phyloP scores from a whole-genome alignment of 495 filamentous ascomycete species.

The Hypoxylon perforatum region DNA sequence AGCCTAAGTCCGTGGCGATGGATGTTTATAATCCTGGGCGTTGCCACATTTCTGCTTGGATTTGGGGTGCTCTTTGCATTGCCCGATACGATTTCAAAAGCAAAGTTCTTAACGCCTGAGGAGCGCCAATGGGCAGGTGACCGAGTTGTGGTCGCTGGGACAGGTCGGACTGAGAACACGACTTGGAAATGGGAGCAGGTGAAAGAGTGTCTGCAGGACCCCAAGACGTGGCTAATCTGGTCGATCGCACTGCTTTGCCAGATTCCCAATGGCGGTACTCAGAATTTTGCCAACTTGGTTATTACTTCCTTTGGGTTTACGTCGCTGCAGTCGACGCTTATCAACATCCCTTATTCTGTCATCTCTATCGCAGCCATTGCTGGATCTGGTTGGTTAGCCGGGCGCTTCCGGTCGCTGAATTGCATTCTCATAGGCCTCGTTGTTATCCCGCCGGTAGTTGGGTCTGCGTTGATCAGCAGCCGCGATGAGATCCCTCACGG shows the following conservation, averaged over 20 bases:
- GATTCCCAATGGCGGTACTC: conserved; percentile 59
- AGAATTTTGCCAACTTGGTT: conserved; percentile 55
- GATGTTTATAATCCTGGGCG: conserved; percentile 52
- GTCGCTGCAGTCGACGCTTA: conserved; percentile 49
- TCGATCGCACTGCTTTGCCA: conserved; percentile 52
- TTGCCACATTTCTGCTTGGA: conserved; percentile 46
- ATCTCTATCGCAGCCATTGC: conserved; percentile 48
- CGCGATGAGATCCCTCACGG: conserved; percentile 41
- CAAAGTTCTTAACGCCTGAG: conserved; percentile 43
- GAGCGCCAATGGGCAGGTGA: conserved; percentile 48
- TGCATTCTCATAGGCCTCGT: conserved; percentile 51
- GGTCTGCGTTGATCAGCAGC: conserved; percentile 52
- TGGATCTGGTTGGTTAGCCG: conserved; percentile 52
- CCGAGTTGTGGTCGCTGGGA: conserved; percentile 50
- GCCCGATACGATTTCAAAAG: conserved; percentile 45
- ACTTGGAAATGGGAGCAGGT: conserved; percentile 51
- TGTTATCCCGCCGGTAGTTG: conserved; percentile 53
- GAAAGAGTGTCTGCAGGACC: conserved; percentile 52
- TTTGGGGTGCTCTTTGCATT: conserved; percentile 46
- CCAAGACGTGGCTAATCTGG: conserved; percentile 58
- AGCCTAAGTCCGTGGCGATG: conserved; percentile 47
- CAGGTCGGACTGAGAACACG: conserved; percentile 47
- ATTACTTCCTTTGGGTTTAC: conserved; percentile 56
- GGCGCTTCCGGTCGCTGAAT: conserved; percentile 51
- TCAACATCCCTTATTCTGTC: conserved; percentile 52